Evolutionary conservation across 1,284 basidiomycete genomes (phyloP).

Genomic region (Ganoderma leucocontextum): DNA sequence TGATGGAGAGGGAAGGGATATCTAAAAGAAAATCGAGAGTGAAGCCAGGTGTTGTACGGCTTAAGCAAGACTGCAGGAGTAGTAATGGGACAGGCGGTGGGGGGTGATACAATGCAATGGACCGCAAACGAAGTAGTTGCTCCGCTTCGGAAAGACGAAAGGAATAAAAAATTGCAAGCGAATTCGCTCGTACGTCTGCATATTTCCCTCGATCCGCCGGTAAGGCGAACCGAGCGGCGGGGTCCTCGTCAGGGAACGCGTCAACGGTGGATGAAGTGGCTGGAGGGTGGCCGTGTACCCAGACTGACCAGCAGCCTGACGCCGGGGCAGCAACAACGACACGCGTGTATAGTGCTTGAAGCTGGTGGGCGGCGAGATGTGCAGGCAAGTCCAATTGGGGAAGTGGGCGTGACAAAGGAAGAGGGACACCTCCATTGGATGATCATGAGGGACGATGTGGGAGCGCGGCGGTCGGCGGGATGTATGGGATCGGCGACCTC

Average conservation of each 20-base stretch:
- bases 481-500: background rate
- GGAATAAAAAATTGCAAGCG: background rate
- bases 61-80: background rate
- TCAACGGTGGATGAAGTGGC: background rate
- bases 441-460: background rate
- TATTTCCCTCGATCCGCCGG: background rate
- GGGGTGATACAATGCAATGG: background rate
- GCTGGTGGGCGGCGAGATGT: background rate
- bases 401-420: background rate
- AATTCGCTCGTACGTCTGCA: background rate
- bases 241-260: background rate
- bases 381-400: background rate
- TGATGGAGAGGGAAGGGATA: background rate
- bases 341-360: background rate
- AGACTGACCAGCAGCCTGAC: background rate
- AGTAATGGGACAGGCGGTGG: background rate
- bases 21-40: background rate
- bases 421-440: background rate
- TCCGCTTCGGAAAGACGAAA: background rate
- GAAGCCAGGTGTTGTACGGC: background rate
- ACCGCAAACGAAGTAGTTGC: background rate
- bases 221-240: background rate
- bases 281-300: background rate
- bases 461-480: no score
- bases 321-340: background rate